Conservation (phyloP, 768 basidiomycete species). For the Trametes cinnabarina region DNA sequence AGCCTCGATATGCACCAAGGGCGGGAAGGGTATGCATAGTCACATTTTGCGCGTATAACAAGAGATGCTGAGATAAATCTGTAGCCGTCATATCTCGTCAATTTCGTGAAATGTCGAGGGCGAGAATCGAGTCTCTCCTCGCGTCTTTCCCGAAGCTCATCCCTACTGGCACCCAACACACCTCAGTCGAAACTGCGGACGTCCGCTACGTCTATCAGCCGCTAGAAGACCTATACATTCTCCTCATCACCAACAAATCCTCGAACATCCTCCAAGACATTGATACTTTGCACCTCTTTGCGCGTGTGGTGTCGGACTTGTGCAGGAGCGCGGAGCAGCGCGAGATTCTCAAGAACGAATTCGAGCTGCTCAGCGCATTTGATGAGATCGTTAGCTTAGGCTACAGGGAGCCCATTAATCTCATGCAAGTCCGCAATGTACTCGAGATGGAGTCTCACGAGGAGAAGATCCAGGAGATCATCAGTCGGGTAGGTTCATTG, state of each 20-base stretch:
- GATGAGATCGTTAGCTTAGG: slow-evolving; percentile 95
- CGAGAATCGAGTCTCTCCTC: slow-evolving; percentile 92
- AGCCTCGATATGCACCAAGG: slow-evolving; percentile 93
- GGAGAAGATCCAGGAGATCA: slow-evolving; percentile 97
- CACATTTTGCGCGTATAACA: background rate
- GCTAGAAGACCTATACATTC: slow-evolving; percentile 93
- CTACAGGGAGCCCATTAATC: slow-evolving; percentile 73
- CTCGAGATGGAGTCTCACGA: slow-evolving; percentile 91
- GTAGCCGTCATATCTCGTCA: slow-evolving; percentile 94
- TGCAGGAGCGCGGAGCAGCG: slow-evolving; percentile 84
- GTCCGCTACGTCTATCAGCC: slow-evolving; percentile 97
- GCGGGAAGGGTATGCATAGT: slow-evolving; percentile 65
- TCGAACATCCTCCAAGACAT: slow-evolving; percentile 99
- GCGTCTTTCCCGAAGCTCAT: slow-evolving; percentile 98
- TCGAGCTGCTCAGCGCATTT: slow-evolving; percentile 92
- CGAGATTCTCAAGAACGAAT: slow-evolving; percentile 86
- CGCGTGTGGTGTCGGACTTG: slow-evolving; percentile 90
- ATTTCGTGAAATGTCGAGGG: slow-evolving; percentile 89
- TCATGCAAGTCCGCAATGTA: slow-evolving; percentile 75
- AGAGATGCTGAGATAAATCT: background rate
- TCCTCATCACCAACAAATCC: slow-evolving; percentile 97
- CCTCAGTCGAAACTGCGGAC: slow-evolving; percentile 92
- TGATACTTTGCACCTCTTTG: slow-evolving; percentile 91
- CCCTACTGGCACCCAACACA: slow-evolving; percentile 91
- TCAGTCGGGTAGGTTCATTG: slow-evolving; percentile 67